phyloP scores from a whole-genome alignment of 371 early-diverging fungal genomes.

The Caulochytrium protostelioides region DNA sequence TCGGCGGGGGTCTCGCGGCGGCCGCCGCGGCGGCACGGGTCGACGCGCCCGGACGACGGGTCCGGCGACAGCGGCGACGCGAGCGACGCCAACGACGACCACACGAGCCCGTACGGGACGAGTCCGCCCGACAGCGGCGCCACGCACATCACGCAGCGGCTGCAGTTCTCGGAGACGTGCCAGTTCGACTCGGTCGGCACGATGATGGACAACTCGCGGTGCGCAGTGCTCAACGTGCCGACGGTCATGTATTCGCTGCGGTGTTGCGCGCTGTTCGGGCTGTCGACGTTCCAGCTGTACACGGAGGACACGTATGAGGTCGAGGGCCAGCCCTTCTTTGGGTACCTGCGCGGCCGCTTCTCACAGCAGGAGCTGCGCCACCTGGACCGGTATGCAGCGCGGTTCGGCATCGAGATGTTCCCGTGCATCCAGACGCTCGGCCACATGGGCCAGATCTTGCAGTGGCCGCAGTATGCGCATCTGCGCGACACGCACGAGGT shows the following conservation, averaged over 20 bases:
- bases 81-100: no score
- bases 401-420: conserved; percentile 63
- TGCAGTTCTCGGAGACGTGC: conserved; percentile 36
- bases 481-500: conserved; percentile 63
- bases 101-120: no score
- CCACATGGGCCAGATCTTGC: conserved; percentile 66
- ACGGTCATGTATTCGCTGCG: conserved; percentile 41
- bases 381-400: conserved; percentile 56
- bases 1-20: no score
- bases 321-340: conserved; percentile 56
- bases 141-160: conserved; percentile 3
- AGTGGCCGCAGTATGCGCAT: conserved; percentile 59
- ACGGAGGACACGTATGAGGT: conserved; percentile 69
- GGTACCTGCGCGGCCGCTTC: conserved; percentile 54
- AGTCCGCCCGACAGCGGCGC: no score
- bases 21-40: no score
- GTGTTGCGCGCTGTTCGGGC: conserved; percentile 52
- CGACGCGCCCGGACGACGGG: no score
- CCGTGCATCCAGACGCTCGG: conserved; percentile 79
- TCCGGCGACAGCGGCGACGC: no score
- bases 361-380: conserved; percentile 37
- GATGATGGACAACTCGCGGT: conserved; percentile 70
- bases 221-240: conserved; percentile 41
- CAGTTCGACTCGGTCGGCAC: conserved; percentile 44
- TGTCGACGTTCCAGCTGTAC: conserved; percentile 65